phyloP scores from a whole-genome alignment of 2,329 filamentous ascomycete species.

The Chaetoscypha palmicola region DNA sequence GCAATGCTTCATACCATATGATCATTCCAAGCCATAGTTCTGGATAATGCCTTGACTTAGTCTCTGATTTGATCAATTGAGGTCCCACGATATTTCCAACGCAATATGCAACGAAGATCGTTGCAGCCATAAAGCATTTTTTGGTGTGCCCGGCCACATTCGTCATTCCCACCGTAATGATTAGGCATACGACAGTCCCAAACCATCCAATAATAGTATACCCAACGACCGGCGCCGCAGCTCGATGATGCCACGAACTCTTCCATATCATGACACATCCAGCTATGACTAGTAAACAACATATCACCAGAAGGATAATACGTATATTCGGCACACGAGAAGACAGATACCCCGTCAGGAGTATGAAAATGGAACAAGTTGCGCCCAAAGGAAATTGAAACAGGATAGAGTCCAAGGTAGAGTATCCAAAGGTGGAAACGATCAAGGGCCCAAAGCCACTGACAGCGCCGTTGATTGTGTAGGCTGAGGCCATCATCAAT shows the following conservation, averaged over 20 bases:
- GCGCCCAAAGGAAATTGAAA: slow-evolving; percentile 69
- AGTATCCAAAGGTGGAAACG: slow-evolving; percentile 63
- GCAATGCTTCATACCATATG: slow-evolving; percentile 38
- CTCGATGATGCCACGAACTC: slow-evolving; percentile 53
- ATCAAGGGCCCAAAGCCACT: slow-evolving; percentile 66
- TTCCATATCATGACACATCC: slow-evolving; percentile 73
- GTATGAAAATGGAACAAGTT: slow-evolving; percentile 60
- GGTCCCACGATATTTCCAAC: slow-evolving; percentile 72
- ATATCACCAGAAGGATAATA: slow-evolving; percentile 55
- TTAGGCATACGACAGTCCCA: slow-evolving; percentile 60
- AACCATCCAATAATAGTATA: slow-evolving; percentile 70
- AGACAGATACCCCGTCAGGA: slow-evolving; percentile 58
- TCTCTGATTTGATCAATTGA: slow-evolving; percentile 61
- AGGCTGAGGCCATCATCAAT: slow-evolving; percentile 63
- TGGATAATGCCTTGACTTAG: slow-evolving; percentile 60
- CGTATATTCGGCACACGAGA: slow-evolving; percentile 55
- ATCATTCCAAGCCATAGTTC: slow-evolving; percentile 65
- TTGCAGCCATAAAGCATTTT: slow-evolving; percentile 68
- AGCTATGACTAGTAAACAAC: slow-evolving; percentile 67
- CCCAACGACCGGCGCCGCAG: slow-evolving; percentile 59
- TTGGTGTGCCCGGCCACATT: slow-evolving; percentile 74
- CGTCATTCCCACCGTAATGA: slow-evolving; percentile 50
- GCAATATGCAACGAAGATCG: slow-evolving; percentile 69
- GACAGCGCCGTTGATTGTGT: slow-evolving; percentile 66
- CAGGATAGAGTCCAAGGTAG: slow-evolving; percentile 56